These are phyloP conservation scores for Lignosus rhinocerotis DNA, from an alignment of 1,284 basidiomycete genomes.

Conservation along the genomic window DNA sequence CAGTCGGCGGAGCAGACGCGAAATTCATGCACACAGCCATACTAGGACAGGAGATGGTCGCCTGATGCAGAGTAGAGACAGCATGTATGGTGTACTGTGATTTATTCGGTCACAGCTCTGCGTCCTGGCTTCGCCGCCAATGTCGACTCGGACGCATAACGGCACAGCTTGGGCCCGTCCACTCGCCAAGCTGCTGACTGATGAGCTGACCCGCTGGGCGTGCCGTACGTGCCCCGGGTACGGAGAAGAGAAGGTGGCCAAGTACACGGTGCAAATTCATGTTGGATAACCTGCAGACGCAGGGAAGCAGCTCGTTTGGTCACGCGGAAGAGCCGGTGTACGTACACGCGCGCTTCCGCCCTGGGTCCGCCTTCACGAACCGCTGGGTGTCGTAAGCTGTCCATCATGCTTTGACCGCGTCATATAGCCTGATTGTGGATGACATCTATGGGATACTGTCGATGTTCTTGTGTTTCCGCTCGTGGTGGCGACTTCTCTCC, in stretches of 20 bases:
- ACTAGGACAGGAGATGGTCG: no score
- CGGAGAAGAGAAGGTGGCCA: neutral
- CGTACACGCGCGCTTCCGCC: neutral
- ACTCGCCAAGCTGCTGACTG: neutral
- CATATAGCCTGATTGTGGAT: neutral
- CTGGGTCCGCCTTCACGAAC: neutral
- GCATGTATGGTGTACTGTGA: no score
- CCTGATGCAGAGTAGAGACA: no score
- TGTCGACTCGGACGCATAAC: no score
- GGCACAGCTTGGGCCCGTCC: no score
- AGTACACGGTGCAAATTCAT: neutral
- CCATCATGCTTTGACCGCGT: neutral
- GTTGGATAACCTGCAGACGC: neutral
- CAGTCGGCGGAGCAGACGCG: neutral
- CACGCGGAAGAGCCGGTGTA: neutral
- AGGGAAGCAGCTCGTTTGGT: neutral
- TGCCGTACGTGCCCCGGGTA: neutral
- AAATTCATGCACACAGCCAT: neutral
- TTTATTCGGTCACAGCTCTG: no score
- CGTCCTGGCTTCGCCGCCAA: no score
- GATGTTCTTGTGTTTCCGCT: no score
- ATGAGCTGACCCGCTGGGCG: neutral
- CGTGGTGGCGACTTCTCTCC: no score
- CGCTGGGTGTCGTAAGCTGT: neutral
- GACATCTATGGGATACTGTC: no score